Conservation (phyloP, 2,329 filamentous ascomycete species). For the Karstenula rhodostoma region DNA sequence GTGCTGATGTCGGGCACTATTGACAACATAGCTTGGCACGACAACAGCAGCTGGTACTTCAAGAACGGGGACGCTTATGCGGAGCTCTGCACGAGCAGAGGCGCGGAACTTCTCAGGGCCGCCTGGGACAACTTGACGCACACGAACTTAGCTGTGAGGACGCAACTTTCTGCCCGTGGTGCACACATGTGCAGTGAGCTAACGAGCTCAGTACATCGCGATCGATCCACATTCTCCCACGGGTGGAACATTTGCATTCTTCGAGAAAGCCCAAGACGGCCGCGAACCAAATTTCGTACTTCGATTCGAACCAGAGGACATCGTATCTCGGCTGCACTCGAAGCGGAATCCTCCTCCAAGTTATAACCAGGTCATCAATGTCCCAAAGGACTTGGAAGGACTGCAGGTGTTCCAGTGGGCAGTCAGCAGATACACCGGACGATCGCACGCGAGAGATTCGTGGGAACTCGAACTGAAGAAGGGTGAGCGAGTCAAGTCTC, state of each 20-base stretch:
- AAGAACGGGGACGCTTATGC: constrained; percentile 5
- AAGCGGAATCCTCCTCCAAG: not conserved
- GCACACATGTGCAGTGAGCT: constrained; percentile 16
- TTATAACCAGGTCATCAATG: not conserved
- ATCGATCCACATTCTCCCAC: constrained; percentile 30
- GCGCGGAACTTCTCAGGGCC: constrained; percentile 14
- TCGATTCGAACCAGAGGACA: constrained; percentile 25
- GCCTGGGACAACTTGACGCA: constrained; percentile 28
- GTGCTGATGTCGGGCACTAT: constrained; percentile 19
- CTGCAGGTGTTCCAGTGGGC: constrained; percentile 25
- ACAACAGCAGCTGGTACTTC: constrained; percentile 32
- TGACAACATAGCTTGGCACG: constrained; percentile 30
- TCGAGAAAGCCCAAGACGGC: constrained; percentile 31
- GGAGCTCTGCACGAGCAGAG: constrained; percentile 11
- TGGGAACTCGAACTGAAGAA: constrained; percentile 37
- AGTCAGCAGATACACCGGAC: constrained; percentile 29
- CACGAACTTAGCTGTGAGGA: constrained; percentile 31
- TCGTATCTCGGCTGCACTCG: constrained; percentile 21
- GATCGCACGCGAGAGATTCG: constrained; percentile 30
- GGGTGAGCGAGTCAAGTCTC: constrained; percentile 34
- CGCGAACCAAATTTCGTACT: constrained; percentile 28
- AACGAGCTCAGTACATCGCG: constrained; percentile 25
- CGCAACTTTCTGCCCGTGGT: not conserved
- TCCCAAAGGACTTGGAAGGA: constrained; percentile 8
- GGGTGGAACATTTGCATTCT: constrained; percentile 35